Conservation (phyloP, 2,329 filamentous ascomycete genomes). For the Monosporascus ibericus region DNA sequence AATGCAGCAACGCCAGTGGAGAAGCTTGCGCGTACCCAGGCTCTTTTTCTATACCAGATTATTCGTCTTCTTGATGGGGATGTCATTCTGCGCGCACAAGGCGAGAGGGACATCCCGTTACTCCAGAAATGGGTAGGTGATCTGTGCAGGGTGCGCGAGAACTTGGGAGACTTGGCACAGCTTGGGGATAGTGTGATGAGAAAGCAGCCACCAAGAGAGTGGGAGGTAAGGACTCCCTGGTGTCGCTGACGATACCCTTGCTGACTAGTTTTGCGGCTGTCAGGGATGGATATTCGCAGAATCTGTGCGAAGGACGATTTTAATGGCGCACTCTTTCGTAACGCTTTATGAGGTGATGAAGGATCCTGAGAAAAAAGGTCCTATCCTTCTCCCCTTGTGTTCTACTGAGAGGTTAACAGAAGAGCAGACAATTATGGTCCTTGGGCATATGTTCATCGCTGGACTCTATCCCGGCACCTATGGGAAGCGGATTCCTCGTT, state of each 20-base stretch:
- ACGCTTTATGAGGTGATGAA: constrained; percentile 22
- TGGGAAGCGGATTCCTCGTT: constrained; percentile 25
- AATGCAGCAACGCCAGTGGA: constrained; percentile 14
- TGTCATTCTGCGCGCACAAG: too few relatives aligned
- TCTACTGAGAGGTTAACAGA: constrained; percentile 4
- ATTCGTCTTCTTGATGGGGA: too few relatives aligned
- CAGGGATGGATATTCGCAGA: constrained; percentile 30
- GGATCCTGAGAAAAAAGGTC: constrained; percentile 9
- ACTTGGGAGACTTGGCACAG: constrained; percentile 13
- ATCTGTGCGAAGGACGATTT: constrained; percentile 25
- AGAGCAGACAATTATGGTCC: constrained; percentile 7
- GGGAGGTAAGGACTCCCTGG: constrained; percentile 17
- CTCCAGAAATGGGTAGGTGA: too few relatives aligned
- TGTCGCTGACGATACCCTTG: too few relatives aligned
- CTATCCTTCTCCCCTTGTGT: neutral
- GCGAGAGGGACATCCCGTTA: too few relatives aligned
- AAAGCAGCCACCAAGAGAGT: constrained; percentile 12
- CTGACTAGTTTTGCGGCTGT: neutral
- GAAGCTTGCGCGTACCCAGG: constrained; percentile 15
- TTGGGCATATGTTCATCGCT: constrained; percentile 24
- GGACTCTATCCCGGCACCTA: constrained; percentile 24
- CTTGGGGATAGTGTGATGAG: constrained; percentile 3
- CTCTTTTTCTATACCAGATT: constrained; percentile 3
- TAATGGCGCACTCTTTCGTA: constrained; percentile 24
- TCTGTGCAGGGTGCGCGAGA: constrained; percentile 16